Evolutionary conservation across 2,329 filamentous ascomycete genomes (phyloP), one percentile per base, ranked within the genome.

Genomic region (Xylariales sp.): DNA sequence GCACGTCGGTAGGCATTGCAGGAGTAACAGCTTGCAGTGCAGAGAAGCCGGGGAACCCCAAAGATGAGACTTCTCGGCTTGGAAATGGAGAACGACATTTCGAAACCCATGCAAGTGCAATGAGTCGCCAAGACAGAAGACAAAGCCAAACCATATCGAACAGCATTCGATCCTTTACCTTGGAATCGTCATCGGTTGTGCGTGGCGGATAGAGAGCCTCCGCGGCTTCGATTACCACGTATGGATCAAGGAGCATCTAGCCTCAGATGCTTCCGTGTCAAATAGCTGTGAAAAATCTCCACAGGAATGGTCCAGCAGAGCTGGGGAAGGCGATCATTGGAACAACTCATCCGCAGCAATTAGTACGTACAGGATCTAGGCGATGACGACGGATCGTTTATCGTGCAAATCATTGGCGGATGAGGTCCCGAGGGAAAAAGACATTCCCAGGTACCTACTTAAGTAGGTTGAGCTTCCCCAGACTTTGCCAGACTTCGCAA

Each of bases 381-480:
- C 42, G 42, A 39, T 16, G 18, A 24, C 24, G 31, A 40, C 27
- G 35, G 37, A n/a, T n/a, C n/a, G n/a, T n/a, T n/a, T n/a, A n/a
- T n/a, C n/a, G n/a, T n/a, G n/a, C n/a, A n/a, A 19, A 9, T 37
- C 27, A 38, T 40, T 32, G 39, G 32, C 24, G 15, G 32, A 28
- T 35, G 21, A 24, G 33, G 29, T n/a, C 22, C 21, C 16, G 19
- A 37, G 31, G 44, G 44, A 24, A 39, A 46, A 46, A 46, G 35
- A 25, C 44, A 46, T 46, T 43, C 16, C 44, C 44, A 40, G 44
- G n/a, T n/a, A n/a, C n/a, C n/a, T n/a, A n/a, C n/a, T n/a, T n/a
- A n/a, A n/a, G 40, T 46, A 40, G 44, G 28, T 36, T 31, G 35
- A 35, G 21, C 31, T 38, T 31, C 40, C 40, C 37, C 40, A 36